These are phyloP conservation scores for Eucalyptus paniculata DNA, from an alignment of 345 rosid genomes.

Conservation along the genomic window DNA sequence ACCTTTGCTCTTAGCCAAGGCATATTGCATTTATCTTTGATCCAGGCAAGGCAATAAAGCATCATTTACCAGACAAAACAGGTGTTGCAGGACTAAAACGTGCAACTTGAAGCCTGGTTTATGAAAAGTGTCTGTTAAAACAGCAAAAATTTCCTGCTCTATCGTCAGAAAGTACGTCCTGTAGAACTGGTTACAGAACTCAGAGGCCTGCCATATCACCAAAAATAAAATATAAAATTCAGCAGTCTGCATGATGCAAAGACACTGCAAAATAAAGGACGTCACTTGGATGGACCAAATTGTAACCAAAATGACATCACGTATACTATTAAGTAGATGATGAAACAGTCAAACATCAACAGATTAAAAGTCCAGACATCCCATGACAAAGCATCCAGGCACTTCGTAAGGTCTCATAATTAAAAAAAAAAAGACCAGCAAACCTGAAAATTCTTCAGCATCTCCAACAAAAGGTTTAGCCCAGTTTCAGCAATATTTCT, in stretches of 20 bases:
- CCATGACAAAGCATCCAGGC: background rate
- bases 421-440: background rate
- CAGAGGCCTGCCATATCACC: constrained; percentile 28
- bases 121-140: constrained; percentile 92
- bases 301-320: background rate
- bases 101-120: constrained; percentile 99
- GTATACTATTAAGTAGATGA: background rate
- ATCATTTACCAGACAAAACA: constrained; percentile 66
- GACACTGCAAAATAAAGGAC: background rate
- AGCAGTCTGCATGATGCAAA: background rate
- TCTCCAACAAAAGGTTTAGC: constrained; percentile 78
- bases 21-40: background rate
- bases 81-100: constrained; percentile 77
- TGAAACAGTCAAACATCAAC: background rate
- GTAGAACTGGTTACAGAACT: constrained; percentile 87
- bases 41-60: background rate
- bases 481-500: constrained; percentile 99
- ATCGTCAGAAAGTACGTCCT: constrained; percentile 46
- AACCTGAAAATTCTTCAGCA: constrained; percentile 94
- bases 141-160: constrained; percentile 97
- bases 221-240: background rate
- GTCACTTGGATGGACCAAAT: background rate
- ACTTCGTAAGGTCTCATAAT: background rate
- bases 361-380: background rate
- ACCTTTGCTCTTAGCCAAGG: background rate